Evolutionary conservation across 2,329 filamentous ascomycete species (phyloP), one percentile per base, ranked within the genome.

Genomic region (Tolypocladium cylindrosporum): DNA sequence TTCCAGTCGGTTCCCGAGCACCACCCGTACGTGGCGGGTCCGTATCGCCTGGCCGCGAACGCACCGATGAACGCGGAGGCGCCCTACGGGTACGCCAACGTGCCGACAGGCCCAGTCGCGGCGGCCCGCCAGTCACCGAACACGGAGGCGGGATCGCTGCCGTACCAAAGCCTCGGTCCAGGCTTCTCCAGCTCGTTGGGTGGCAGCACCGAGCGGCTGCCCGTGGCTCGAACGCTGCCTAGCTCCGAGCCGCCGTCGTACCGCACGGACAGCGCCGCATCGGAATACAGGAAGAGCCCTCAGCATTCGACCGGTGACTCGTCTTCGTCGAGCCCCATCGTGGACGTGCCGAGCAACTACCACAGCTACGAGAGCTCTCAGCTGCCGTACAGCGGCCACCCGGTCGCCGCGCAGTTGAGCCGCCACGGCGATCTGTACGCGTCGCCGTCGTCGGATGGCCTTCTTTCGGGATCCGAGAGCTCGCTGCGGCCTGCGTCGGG

Each of bases 11-110:
- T 64, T 19, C 58, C 66, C 37, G 66, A 68, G 37, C 55, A 58
- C 42, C 54, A 53, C 36, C 62, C 41, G 45, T 71, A 69, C 57
- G 59, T 64, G 53, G 63, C 71, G 55, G 62, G 61, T 31, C 54
- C 56, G 5, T 68, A 68, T 55, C 65, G 69, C n/a, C 58, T 70
- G 52, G 51, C 58, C 4, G 56, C 61, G n/a, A 57, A 57, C 41
- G n/a, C 54, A 24, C n/a, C 60, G 27, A 43, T 57, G 1, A 41
- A 70, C 27, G 53, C 66, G 39, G 67, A 70, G 27, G 57, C 62
- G 13, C 60, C 58, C 43, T 72, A 70, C 45, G 60, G 62, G 41
- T 72, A 69, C 55, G 57, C 57, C 39, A 59, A 52, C 2, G 64
- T 61, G 9, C 58, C 57, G 5, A 24, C 59, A 31, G 43, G 59